Evolutionary conservation across 495 filamentous ascomycete species (phyloP), one percentile per base, ranked within the genome.

Genomic region (Xanthoparmelia taractica): DNA sequence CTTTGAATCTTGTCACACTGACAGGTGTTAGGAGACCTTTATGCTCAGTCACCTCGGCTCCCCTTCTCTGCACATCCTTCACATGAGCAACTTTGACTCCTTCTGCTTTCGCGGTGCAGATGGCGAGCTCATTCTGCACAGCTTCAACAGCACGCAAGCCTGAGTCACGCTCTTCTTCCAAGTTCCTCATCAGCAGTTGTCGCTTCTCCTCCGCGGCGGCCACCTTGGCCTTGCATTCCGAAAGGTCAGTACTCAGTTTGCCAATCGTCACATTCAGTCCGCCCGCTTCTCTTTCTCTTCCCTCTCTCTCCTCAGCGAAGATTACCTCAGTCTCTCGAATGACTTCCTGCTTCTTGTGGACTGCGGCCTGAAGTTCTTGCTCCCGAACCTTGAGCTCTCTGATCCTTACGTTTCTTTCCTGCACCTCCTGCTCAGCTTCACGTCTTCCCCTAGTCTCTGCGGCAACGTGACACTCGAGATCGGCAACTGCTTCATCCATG

Each of bases 151-250:
- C 60, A 36, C 65, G 57, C 10, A 64, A 18, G 43, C 61, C 67
- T 8, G 64, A 64, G 11, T 65, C 69, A 36, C 61, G 61, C 48
- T 67, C 70, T 59, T 67, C 55, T 38, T 63, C 45, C 33, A 67
- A 27, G 12, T 58, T 76, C 69, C 58, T 73, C 74, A 47, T 69
- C 68, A 41, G 72, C 73, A 65, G 74, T 74, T 67, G 80, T 77
- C 34, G 70, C 71, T 84, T 79, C 2, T 83, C 79, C 25, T 82
- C 82, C 33, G 78, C 71, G 57, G 77, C 74, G n/a, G 77, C 77
- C 2, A 78, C 78, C 57, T 73, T 71, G 50, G 59, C 68, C 66
- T 37, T 57, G 4, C 55, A 50, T 38, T 64, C 67, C 40, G 64
- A 62, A 23, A 60, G 56, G 38, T 60, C 57, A 33, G 67, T 61